Percentiles rank a stretch among this genome's conserved stretches.
phyloP scores from a whole-genome alignment of 495 filamentous ascomycete genomes.

The Aspergillus avenaceus region DNA sequence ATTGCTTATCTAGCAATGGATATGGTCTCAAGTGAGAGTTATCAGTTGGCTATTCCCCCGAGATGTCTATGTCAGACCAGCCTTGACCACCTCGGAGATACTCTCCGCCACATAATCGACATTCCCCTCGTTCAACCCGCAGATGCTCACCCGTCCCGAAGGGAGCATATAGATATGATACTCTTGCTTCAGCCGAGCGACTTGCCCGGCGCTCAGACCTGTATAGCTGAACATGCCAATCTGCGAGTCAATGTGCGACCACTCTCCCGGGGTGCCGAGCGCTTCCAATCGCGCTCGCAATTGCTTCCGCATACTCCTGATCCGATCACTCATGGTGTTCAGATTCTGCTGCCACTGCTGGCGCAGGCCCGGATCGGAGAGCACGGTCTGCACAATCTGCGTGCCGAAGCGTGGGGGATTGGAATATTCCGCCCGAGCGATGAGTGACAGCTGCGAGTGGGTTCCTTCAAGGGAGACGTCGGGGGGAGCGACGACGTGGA shows the following conservation, averaged over 20 bases:
- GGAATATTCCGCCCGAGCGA: constrained; percentile 26
- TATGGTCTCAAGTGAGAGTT: too few relatives aligned
- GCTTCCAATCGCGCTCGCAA: constrained; percentile 17
- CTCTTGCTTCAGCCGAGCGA: constrained; percentile 16
- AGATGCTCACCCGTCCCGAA: constrained; percentile 1
- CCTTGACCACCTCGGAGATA: background rate
- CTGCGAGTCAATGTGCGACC: constrained; percentile 25
- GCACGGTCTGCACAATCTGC: constrained; percentile 26
- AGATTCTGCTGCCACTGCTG: constrained; percentile 34
- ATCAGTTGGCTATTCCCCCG: too few relatives aligned
- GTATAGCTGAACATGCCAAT: constrained; percentile 39
- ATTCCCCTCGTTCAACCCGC: constrained; percentile 7
- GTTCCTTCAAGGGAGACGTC: constrained; percentile 7
- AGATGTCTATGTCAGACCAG: background rate
- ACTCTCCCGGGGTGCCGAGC: constrained; percentile 19
- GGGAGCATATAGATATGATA: constrained; percentile 28
- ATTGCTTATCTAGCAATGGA: too few relatives aligned
- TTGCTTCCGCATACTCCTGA: constrained; percentile 18
- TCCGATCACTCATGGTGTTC: constrained; percentile 28
- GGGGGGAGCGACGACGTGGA: constrained; percentile 19
- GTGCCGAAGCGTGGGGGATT: constrained; percentile 30
- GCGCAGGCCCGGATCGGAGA: constrained; percentile 15
- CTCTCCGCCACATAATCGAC: constrained; percentile 4
- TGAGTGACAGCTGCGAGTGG: constrained; percentile 7
- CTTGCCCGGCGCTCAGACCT: constrained; percentile 19